Conservation (phyloP, 768 basidiomycete species). For the Kockovaella imperatae region DNA sequence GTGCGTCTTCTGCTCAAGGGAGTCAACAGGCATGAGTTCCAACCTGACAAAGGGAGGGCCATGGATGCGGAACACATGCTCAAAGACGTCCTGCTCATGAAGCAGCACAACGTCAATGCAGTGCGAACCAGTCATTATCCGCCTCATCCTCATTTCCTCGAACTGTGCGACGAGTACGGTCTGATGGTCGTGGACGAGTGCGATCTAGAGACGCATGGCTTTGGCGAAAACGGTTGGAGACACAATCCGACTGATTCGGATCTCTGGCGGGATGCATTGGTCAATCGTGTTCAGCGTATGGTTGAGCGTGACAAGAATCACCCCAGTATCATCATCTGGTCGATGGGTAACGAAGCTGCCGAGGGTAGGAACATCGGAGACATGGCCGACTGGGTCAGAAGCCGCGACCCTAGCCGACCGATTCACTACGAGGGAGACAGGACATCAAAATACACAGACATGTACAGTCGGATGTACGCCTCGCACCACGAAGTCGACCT, state of each 20-base stretch:
- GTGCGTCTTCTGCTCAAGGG: constrained; percentile 1
- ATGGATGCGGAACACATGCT: constrained; percentile 1
- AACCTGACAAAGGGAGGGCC: constrained; percentile 3
- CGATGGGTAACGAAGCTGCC: constrained; percentile 9
- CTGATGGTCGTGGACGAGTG: constrained; percentile 10
- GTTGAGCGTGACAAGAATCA: constrained; percentile 9
- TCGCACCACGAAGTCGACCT: constrained; percentile 3
- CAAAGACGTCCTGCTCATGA: constrained; percentile 7
- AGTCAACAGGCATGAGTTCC: constrained; percentile 10
- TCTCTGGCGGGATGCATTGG: not conserved
- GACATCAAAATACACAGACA: not conserved
- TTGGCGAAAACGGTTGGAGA: not conserved
- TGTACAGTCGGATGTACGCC: constrained; percentile 5
- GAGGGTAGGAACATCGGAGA: constrained; percentile 1
- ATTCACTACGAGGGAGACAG: constrained; percentile 9
- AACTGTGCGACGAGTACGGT: constrained; percentile 9
- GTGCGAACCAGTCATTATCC: constrained; percentile 7
- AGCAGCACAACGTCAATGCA: constrained; percentile 9
- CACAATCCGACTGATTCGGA: constrained; percentile 1
- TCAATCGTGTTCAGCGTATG: not conserved
- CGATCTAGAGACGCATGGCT: constrained; percentile 9
- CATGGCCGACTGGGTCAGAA: constrained; percentile 2
- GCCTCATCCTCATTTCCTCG: constrained; percentile 4
- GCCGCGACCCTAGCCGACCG: constrained; percentile 4
- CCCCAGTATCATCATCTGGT: constrained; percentile 5